Conservation (phyloP, 306 rosid genomes). For the Cucurbita moschata region DNA sequence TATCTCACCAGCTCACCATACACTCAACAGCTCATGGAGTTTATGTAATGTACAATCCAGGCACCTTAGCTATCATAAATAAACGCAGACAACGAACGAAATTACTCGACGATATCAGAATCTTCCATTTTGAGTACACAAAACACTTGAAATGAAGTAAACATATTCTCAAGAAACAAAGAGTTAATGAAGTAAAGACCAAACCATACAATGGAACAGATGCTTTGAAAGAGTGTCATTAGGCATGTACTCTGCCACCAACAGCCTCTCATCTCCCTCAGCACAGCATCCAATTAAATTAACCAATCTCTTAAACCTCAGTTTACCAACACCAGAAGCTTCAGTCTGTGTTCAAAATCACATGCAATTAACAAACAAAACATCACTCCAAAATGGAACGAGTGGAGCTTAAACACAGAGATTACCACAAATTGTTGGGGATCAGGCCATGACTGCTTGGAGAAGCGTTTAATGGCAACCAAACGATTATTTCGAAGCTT, state of each 20-base stretch:
- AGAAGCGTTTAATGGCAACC: constrained; percentile 28
- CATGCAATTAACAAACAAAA: not conserved
- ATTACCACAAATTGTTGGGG: constrained; percentile 27
- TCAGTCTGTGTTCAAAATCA: constrained; percentile 12
- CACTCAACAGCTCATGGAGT: not conserved
- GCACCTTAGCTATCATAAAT: not conserved
- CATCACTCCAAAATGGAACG: not conserved
- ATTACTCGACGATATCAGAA: not conserved
- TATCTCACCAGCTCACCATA: not conserved
- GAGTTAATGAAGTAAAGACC: not conserved
- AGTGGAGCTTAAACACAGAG: not conserved
- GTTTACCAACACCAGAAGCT: constrained; percentile 20
- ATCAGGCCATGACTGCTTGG: constrained; percentile 30
- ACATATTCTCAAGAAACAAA: not conserved
- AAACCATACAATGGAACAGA: constrained; percentile 20
- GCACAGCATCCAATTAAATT: constrained; percentile 25
- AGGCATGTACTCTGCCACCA: constrained; percentile 27
- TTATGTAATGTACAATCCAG: not conserved
- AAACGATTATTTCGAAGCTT: constrained; percentile 23
- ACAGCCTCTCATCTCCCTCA: constrained; percentile 25
- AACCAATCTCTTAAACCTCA: constrained; percentile 17
- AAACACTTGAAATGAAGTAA: not conserved
- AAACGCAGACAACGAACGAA: not conserved
- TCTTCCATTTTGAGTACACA: not conserved
- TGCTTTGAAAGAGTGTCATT: constrained; percentile 24